Base-by-base conservation (phyloP, 257 asterid species). In the Plectranthus barbatus region DNA sequence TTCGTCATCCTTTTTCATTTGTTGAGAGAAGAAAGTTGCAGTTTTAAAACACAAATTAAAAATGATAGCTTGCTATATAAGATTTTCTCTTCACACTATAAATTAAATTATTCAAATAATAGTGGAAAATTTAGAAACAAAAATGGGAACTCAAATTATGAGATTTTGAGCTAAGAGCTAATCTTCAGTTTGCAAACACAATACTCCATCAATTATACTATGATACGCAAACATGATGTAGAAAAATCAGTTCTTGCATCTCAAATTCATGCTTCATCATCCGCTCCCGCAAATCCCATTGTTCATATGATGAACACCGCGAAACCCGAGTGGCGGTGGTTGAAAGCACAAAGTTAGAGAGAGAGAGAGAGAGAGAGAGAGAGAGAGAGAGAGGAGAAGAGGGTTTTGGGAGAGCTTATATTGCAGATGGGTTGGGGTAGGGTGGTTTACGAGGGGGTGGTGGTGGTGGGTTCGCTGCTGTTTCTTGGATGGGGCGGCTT, bases 401-500 rank as follows among this genome's bases (percentile, higher is more conserved):
- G 36, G 3, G 3, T 31, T 31, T 4, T 67, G 18, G 71, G 99
- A 55, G 53, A 52, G 12, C 55, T 56, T 7, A 18, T 47, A 24
- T 3, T n/a, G 13, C 50, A 37, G 44, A 86, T 92, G 97, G 97
- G 90, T 21, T 93, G 96, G 97, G 97, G 94, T 50, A 74, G 72
- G 72, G 82, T 34, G 70, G 73, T 75, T 33, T 79, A 41, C 72
- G 99, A 93, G 69, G 97, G 96, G 59, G 79, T 74, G 39, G 85
- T 84, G 76, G 94, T 62, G 70, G 87, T 86, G 64, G 95, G 91
- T 9, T 93, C 99, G 47, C 76, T 93, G 67, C 62, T 80, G 34
- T 73, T 90, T 68, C 72, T 90, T 44, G 99, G 96, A 12, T 93
- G 97, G 96, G 84, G 83, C 26, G 99, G 97, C 11, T 53, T 93